A percentile compares a stretch with the other conserved stretches of the same genome.
Conservation (phyloP, 345 rosid species). For the Hibiscus trionum region DNA sequence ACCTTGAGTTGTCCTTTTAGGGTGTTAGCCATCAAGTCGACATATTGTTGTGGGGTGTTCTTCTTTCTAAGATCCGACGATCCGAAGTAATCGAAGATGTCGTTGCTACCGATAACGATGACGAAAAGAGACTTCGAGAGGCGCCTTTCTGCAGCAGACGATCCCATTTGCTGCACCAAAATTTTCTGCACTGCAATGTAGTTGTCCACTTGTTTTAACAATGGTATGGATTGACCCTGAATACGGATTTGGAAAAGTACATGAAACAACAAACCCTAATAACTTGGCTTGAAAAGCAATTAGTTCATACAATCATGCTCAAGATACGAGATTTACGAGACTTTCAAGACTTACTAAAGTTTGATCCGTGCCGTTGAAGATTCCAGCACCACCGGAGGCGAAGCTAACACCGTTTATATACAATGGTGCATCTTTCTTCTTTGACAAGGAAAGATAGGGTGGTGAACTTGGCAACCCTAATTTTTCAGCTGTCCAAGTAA, state of each 20-base stretch:
- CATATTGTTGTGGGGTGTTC: conserved; percentile 32
- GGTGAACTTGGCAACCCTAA: conserved; percentile 51
- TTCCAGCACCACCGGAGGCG: conserved; percentile 62
- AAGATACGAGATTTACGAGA: not conserved
- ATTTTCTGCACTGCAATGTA: conserved; percentile 25
- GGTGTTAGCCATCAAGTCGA: conserved; percentile 33
- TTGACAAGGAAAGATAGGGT: conserved; percentile 40
- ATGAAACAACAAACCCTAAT: not conserved
- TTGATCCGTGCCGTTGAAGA: conserved; percentile 47
- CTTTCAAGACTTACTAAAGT: conserved; percentile 27
- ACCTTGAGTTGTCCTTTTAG: conserved; percentile 63
- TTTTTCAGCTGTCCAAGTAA: conserved; percentile 45
- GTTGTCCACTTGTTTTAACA: conserved; percentile 44
- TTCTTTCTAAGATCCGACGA: conserved; percentile 27
- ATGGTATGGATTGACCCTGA: conserved; percentile 39
- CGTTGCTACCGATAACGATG: conserved; percentile 59
- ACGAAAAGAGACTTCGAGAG: conserved; percentile 45
- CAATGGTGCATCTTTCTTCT: conserved; percentile 11
- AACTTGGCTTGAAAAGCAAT: too few relatives aligned
- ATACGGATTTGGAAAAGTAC: not conserved
- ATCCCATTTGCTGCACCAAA: conserved; percentile 25
- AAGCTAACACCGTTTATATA: conserved; percentile 47
- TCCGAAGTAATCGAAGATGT: conserved; percentile 44
- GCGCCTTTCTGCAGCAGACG: conserved; percentile 25
- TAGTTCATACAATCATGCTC: not conserved